Evolutionary conservation across 345 rosid genomes (phyloP).

Genomic region (Sisymbrium irio): DNA sequence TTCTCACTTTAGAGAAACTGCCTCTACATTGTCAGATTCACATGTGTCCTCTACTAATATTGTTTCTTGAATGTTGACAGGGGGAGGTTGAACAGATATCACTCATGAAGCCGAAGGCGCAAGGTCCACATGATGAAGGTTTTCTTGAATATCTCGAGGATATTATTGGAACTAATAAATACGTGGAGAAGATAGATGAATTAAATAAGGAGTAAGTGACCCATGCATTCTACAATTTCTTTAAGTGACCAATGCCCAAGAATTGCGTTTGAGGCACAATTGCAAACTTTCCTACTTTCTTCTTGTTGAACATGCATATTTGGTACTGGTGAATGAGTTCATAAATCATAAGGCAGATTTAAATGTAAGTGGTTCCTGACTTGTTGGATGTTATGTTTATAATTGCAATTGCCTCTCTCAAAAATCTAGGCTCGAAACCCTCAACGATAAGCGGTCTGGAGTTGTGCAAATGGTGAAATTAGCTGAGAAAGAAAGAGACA

Average conservation of each 20-base stretch:
- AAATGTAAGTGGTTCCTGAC: neutral
- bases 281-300: constrained; percentile 4
- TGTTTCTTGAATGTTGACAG: constrained; percentile 43
- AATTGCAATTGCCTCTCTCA: constrained; percentile 14
- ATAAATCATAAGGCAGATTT: constrained; percentile 14
- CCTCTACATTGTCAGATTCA: neutral
- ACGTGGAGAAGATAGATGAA: constrained; percentile 88
- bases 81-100: constrained; percentile 99
- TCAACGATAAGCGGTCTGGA: constrained; percentile 86
- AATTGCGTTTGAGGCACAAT: neutral
- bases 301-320: constrained; percentile 10
- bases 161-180: constrained; percentile 91
- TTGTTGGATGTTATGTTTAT: constrained; percentile 9
- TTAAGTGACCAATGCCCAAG: neutral
- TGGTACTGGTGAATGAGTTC: constrained; percentile 1
- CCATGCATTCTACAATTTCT: neutral
- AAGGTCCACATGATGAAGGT: constrained; percentile 98
- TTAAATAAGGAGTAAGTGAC: constrained; percentile 70
- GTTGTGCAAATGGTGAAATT: constrained; percentile 98
- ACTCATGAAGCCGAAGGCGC: constrained; percentile 95
- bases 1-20: constrained; percentile 17
- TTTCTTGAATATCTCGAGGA: constrained; percentile 96
- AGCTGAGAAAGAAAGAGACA: constrained; percentile 94
- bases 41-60: neutral
- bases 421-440: constrained; percentile 67